Conservation (phyloP, 2,329 filamentous ascomycete species). For the Aspergillus pseudotamarii region DNA sequence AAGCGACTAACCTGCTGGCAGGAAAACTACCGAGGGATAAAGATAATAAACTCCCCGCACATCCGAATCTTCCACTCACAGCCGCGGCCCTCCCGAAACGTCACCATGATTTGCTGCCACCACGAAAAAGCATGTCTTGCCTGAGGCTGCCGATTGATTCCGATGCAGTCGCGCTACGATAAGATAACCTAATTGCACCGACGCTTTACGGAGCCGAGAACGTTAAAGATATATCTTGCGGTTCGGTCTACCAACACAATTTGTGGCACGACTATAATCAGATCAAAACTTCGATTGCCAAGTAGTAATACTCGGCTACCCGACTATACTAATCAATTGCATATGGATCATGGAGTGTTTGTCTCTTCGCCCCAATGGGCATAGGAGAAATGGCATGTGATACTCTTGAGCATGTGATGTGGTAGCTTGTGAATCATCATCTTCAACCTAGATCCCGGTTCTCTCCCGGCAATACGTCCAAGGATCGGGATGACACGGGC, state of each 20-base stretch:
- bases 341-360: background rate
- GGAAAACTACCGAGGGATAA: conserved; percentile 12
- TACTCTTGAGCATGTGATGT: background rate
- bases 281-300: background rate
- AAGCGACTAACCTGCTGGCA: no score
- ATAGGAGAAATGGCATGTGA: background rate
- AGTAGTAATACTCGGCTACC: background rate
- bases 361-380: background rate
- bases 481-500: background rate
- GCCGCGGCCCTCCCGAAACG: conserved; percentile 15
- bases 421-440: background rate
- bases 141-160: background rate
- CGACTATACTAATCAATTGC: background rate
- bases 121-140: background rate
- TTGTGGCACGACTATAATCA: background rate
- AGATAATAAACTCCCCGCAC: conserved; percentile 21
- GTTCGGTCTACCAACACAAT: background rate
- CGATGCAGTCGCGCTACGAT: background rate
- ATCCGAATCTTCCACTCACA: conserved; percentile 20
- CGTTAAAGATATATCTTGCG: no score
- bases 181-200: background rate
- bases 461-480: background rate
- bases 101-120: background rate
- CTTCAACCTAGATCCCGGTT: background rate
- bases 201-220: background rate